These are phyloP conservation scores for Penicillium sp. DNA, from an alignment of 2,329 filamentous ascomycete species.

Conservation along the genomic window DNA sequence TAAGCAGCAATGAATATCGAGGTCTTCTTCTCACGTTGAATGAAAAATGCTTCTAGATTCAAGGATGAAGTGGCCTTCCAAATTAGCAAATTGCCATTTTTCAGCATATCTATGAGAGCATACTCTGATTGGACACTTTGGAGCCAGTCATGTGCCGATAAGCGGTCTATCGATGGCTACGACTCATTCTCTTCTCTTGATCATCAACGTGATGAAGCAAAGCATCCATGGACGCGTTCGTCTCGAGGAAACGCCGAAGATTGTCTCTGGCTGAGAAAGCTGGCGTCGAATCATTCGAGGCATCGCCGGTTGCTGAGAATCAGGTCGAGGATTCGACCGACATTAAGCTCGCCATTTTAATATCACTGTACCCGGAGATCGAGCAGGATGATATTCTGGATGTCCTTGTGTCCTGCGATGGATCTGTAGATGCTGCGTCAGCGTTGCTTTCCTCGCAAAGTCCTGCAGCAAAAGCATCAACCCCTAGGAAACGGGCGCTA, in stretches of 20 bases:
- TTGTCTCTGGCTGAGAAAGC: slow-evolving; percentile 9
- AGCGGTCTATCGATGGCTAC: slow-evolving; percentile 10
- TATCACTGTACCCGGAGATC: slow-evolving; percentile 68
- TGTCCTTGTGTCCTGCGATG: slow-evolving; percentile 71
- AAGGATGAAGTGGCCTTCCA: too few species aligned
- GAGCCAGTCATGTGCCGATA: slow-evolving; percentile 31
- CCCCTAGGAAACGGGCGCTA: slow-evolving; percentile 38
- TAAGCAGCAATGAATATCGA: too few species aligned
- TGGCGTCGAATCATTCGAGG: not conserved
- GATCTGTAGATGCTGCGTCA: slow-evolving; percentile 67
- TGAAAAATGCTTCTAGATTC: too few species aligned
- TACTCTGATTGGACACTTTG: slow-evolving; percentile 30
- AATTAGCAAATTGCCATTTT: not conserved
- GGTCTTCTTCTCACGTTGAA: too few species aligned
- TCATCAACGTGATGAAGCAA: not conserved
- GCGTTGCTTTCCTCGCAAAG: slow-evolving; percentile 48
- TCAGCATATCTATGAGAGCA: not conserved
- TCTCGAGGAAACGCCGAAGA: slow-evolving; percentile 38
- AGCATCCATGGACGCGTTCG: slow-evolving; percentile 40
- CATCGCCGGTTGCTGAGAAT: slow-evolving; percentile 8
- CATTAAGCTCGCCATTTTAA: slow-evolving; percentile 78
- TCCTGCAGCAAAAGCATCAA: slow-evolving; percentile 1
- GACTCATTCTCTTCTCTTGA: not conserved
- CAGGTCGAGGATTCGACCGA: slow-evolving; percentile 76
- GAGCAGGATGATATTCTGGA: slow-evolving; percentile 72